Evolutionary conservation across 257 asterid genomes (phyloP), one percentile per base, ranked within the genome.

Genomic region (Ocimum tenuiflorum): DNA sequence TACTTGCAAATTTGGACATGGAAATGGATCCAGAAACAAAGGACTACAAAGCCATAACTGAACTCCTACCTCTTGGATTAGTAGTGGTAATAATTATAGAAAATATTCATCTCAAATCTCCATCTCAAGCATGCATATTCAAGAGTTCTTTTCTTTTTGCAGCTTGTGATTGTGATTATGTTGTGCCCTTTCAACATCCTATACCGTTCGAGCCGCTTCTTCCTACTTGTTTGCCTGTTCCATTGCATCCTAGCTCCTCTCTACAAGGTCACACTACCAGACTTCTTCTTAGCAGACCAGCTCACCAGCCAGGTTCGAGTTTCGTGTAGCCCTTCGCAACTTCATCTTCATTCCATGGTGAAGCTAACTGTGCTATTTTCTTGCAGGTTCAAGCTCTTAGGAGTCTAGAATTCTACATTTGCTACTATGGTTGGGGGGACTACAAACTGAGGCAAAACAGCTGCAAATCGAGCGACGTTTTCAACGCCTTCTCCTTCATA

Each of bases 401-500:
- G 72, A 85, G 85, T 77, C 58, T 83, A 10, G 81, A 83, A 63
- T 81, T 78, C 68, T 85, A 83, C 48, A 41, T 79, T 8, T 85
- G 92, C 78, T 83, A 81, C 71, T 85, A 79, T 4, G 85, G 89
- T 45, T 79, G 87, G 86, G 89, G 89, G 60, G 88, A 83, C 73
- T 78, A 67, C 81, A 83, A 70, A 33, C 68, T 4, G 0, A 70
- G 89, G 74, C 45, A 61, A 51, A 81, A 47, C 78, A 81, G 6
- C 65, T 85, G 92, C 68, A 56, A 60, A 11, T 4, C 59, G 8
- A 75, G 35, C 55, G 68, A 75, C 17, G 68, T 77, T 27, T 85
- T 75, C 73, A 59, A 65, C 9, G 68, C 83, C 7, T 79, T 83
- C 82, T 71, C 78, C 19, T 83, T 62, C 79, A 67, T 83, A 33